phyloP scores from a whole-genome alignment of 2,329 filamentous ascomycete species.

The Huntiella decipiens region DNA sequence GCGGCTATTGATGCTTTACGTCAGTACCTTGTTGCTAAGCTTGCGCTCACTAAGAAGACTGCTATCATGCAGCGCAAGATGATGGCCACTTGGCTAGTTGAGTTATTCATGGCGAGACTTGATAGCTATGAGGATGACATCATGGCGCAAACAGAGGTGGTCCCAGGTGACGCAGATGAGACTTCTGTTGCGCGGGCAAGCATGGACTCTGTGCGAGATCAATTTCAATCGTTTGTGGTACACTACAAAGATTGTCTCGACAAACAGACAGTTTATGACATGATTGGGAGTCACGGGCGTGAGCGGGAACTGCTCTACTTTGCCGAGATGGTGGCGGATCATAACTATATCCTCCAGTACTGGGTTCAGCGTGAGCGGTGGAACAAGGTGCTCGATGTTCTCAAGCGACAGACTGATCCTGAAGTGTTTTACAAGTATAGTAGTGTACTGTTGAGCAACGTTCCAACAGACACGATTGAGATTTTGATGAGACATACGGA shows the following conservation, averaged over 20 bases:
- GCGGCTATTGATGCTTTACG: constrained; percentile 78
- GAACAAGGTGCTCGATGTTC: constrained; percentile 65
- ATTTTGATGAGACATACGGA: constrained; percentile 83
- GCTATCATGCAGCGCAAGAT: constrained; percentile 84
- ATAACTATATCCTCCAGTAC: constrained; percentile 87
- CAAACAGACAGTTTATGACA: constrained; percentile 79
- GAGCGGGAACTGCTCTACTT: constrained; percentile 87
- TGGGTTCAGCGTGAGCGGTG: constrained; percentile 94
- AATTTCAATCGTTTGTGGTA: constrained; percentile 75
- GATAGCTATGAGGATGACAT: constrained; percentile 90
- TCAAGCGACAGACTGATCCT: constrained; percentile 82
- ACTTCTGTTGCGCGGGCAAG: constrained; percentile 53
- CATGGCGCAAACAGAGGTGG: constrained; percentile 66
- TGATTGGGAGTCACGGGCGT: constrained; percentile 85
- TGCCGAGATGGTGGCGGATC: constrained; percentile 73
- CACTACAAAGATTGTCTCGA: constrained; percentile 80
- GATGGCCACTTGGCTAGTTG: constrained; percentile 87
- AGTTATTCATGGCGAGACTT: constrained; percentile 93
- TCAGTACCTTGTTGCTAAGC: constrained; percentile 73
- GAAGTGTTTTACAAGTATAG: constrained; percentile 95
- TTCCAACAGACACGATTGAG: constrained; percentile 72
- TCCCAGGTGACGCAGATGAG: constrained; percentile 41
- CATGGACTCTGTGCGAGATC: constrained; percentile 48
- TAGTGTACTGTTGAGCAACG: constrained; percentile 87
- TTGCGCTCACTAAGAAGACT: constrained; percentile 63